Percentiles rank a stretch among this genome's conserved stretches.
Conservation (phyloP, 176 grass and related monocot species). For the Cenchrus purpureus region DNA sequence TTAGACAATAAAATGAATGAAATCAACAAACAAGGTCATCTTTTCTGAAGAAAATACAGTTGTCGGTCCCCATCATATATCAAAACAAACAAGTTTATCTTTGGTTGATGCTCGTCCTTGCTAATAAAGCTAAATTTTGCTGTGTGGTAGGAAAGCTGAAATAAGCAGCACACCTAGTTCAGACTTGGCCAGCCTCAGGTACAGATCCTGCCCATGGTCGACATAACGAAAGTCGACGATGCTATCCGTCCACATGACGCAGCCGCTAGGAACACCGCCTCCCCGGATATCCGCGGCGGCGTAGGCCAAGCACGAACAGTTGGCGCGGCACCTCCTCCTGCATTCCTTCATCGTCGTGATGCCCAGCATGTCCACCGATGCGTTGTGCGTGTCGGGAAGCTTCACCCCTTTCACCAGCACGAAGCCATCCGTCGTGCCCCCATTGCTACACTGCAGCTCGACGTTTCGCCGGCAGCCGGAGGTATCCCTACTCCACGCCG, state of each 20-base stretch:
- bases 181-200: conserved; percentile 30
- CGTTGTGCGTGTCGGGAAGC: conserved; percentile 43
- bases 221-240: conserved; percentile 38
- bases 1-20: too few species aligned
- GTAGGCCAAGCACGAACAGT: conserved; percentile 74
- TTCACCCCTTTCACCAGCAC: conserved; percentile 40
- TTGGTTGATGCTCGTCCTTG: too few species aligned
- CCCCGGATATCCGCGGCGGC: conserved; percentile 32
- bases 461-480: conserved; percentile 35
- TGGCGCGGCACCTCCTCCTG: conserved; percentile 36
- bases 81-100: too few species aligned
- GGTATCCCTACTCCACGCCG: neutral
- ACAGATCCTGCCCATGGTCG: conserved; percentile 19
- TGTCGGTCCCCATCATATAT: too few species aligned
- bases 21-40: too few species aligned
- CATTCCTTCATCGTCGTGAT: conserved; percentile 26
- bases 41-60: too few species aligned
- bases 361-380: conserved; percentile 12
- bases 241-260: conserved; percentile 19
- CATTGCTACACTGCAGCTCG: conserved; percentile 26
- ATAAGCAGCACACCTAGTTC: neutral
- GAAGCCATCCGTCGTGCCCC: conserved; percentile 38
- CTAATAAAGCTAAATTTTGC: too few species aligned
- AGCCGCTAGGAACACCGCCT: conserved; percentile 27
- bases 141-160: too few species aligned